phyloP scores from a whole-genome alignment of 2,329 filamentous ascomycete genomes.

The Leptographium flavum region DNA sequence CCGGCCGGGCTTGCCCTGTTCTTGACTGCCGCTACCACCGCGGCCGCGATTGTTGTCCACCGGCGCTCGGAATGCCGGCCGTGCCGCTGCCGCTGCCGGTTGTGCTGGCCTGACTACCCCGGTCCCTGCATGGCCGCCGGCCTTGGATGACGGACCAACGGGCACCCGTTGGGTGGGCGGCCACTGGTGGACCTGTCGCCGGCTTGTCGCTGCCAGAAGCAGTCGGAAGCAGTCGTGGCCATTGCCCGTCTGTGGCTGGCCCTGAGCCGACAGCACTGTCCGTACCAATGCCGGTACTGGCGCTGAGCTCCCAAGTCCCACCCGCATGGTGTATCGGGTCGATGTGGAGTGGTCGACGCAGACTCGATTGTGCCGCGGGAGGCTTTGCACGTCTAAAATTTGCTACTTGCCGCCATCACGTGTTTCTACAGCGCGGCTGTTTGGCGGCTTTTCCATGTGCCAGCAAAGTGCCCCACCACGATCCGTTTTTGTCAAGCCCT shows the following conservation, averaged over 20 bases:
- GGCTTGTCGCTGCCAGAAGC: background rate
- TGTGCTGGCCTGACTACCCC: background rate
- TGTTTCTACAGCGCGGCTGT: background rate
- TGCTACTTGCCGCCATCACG: background rate
- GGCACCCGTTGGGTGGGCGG: background rate
- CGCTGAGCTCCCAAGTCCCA: conserved; percentile 25
- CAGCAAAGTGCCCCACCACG: too few relatives aligned
- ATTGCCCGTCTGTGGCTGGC: background rate
- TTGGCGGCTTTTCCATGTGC: too few relatives aligned
- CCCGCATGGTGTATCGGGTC: conserved; percentile 19
- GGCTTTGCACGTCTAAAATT: background rate
- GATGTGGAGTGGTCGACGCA: background rate
- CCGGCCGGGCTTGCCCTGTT: conserved; percentile 11
- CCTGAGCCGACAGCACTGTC: conserved; percentile 20
- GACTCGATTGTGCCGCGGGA: background rate
- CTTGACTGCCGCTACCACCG: background rate
- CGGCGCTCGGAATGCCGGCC: background rate
- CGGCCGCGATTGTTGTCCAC: background rate
- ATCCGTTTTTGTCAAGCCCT: too few relatives aligned
- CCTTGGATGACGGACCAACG: too few relatives aligned
- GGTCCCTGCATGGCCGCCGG: too few relatives aligned
- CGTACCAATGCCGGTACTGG: conserved; percentile 30
- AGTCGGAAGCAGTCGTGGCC: background rate
- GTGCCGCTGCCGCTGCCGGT: background rate
- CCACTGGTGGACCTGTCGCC: background rate